Evolutionary conservation across 2,329 filamentous ascomycete species (phyloP), one percentile per base, ranked within the genome.

Genomic region (Ophiocordyceps australis): DNA sequence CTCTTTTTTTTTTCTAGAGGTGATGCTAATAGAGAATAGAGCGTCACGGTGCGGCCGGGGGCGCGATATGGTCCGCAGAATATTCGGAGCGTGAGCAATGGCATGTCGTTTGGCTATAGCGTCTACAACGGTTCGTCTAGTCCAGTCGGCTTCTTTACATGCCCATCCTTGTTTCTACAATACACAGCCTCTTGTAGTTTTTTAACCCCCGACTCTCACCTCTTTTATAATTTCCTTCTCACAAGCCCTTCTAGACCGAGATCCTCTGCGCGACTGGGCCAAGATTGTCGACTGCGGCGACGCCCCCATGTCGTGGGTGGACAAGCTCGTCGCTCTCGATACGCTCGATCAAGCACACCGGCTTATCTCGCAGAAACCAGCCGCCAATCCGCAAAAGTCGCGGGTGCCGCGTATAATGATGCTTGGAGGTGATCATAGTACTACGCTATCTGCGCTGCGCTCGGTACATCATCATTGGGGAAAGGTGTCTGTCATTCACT

Each of bases 201-300:
- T n/a, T n/a, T n/a, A n/a, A n/a, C n/a, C n/a, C n/a, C n/a, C n/a
- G n/a, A n/a, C n/a, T n/a, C n/a, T n/a, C n/a, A n/a, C n/a, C n/a
- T n/a, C n/a, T n/a, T n/a, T n/a, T n/a, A n/a, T n/a, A n/a, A n/a
- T n/a, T n/a, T n/a, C n/a, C n/a, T n/a, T n/a, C n/a, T n/a, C n/a
- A n/a, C n/a, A n/a, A n/a, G n/a, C 25, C 19, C 25, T 22, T n/a
- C 11, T n/a, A 38, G 35, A 30, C 7, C 32, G 35, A 7, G 32
- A 40, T 20, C 28, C 35, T 3, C 28, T 40, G 8, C 32, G 25
- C 10, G 35, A 39, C 17, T 86, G 78, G 76, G 77, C 79, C 1
- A 70, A 57, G 21, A 65, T 89, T 29, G 57, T 83, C 23, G 82
- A 91, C 54, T 91, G 82, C 47, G 81, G 81, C 24, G 81, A 91